phyloP scores from a whole-genome alignment of 1,284 basidiomycete genomes.

The Hypsizygus ulmarius region DNA sequence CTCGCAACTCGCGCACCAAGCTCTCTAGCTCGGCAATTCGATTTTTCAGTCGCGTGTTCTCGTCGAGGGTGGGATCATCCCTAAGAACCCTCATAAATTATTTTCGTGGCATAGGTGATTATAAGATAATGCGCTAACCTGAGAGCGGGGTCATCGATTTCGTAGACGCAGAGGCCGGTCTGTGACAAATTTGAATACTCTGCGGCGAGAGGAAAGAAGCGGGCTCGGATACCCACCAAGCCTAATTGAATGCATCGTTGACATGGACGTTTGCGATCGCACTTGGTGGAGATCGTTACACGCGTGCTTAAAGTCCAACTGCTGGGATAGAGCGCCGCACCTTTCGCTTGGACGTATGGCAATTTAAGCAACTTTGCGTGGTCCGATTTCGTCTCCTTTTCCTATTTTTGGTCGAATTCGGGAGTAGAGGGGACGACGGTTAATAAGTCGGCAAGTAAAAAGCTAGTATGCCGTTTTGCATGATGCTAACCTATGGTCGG shows the following conservation, averaged over 20 bases:
- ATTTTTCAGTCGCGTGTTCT: conserved; percentile 77
- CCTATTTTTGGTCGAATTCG: conserved; percentile 45
- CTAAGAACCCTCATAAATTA: conserved; percentile 34
- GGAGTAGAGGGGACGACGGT: conserved; percentile 40
- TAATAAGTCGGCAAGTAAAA: conserved; percentile 44
- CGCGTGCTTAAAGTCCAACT: neutral
- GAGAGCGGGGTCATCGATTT: conserved; percentile 83
- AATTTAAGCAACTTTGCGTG: conserved; percentile 84
- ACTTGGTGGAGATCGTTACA: conserved; percentile 39
- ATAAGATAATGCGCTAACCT: conserved; percentile 45
- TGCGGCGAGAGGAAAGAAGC: conserved; percentile 15
- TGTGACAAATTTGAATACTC: conserved; percentile 28
- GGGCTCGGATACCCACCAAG: conserved; percentile 48
- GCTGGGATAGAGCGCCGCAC: conserved; percentile 39
- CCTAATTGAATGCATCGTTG: conserved; percentile 82
- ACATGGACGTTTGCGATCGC: conserved; percentile 82
- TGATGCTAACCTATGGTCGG: conserved; percentile 53
- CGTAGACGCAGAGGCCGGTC: conserved; percentile 91
- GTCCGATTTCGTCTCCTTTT: conserved; percentile 82
- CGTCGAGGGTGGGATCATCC: conserved; percentile 81
- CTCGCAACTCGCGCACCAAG: conserved; percentile 78
- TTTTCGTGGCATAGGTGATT: conserved; percentile 10
- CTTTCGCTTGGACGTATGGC: conserved; percentile 91
- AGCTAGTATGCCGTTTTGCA: conserved; percentile 19
- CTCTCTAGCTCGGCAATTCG: conserved; percentile 89